These are phyloP conservation scores for Debaryomyces castellii DNA, from an alignment of 805 yeast genomes.

Conservation along the genomic window DNA sequence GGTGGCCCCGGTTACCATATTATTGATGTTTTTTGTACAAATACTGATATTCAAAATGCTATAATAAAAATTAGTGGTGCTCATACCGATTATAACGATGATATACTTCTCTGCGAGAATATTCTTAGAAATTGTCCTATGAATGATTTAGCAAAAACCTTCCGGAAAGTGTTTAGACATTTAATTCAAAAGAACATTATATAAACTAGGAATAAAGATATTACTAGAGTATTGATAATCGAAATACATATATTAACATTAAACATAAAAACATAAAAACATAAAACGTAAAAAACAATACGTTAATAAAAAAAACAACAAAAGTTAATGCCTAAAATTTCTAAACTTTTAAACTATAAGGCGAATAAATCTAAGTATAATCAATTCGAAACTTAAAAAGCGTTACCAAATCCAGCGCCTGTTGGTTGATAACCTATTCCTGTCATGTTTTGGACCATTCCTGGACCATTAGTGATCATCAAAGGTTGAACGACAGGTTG, in stretches of 20 bases:
- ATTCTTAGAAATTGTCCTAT: slow-evolving; percentile 14
- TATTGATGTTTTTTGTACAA: slow-evolving; percentile 22
- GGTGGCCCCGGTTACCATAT: slow-evolving; percentile 4
- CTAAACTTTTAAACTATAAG: not conserved
- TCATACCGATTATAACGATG: slow-evolving; percentile 1
- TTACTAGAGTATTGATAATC: not conserved
- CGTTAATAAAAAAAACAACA: not conserved
- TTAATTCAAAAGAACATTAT: slow-evolving; percentile 3
- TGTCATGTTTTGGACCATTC: slow-evolving; percentile 31
- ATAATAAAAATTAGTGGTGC: slow-evolving; percentile 2
- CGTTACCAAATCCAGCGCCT: slow-evolving; percentile 70
- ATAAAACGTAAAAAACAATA: slow-evolving; percentile 1
- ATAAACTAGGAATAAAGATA: not conserved
- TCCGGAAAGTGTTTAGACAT: slow-evolving; percentile 11
- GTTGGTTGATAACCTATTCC: slow-evolving; percentile 68
- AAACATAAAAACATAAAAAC: not conserved
- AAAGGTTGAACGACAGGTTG: slow-evolving; percentile 60
- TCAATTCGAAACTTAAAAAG: slow-evolving; percentile 18
- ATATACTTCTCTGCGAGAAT: slow-evolving; percentile 10
- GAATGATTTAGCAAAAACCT: slow-evolving; percentile 14
- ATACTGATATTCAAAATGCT: slow-evolving; percentile 14
- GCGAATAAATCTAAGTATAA: not conserved
- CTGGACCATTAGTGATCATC: slow-evolving; percentile 74
- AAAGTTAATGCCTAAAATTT: not conserved
- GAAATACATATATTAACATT: not conserved